Evolutionary conservation across 768 basidiomycete species (phyloP), one percentile per base, ranked within the genome.

Genomic region (Phanerochaete sordida): DNA sequence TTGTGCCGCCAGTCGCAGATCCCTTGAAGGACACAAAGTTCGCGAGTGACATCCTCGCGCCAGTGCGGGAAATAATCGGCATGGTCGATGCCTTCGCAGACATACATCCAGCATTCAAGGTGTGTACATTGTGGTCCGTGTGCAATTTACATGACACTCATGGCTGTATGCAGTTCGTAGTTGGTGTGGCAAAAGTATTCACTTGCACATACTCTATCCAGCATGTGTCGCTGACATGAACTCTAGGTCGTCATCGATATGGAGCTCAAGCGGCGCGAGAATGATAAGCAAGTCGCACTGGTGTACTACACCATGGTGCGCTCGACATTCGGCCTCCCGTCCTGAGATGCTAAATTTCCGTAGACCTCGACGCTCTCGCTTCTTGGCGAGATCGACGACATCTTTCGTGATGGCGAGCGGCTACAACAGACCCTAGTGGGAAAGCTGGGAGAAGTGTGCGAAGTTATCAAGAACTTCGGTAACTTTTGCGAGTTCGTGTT

Each of bases 241-340:
- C 9, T 31, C 6, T 15, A 67, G 66, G 60, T 62, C 13, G 64
- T 69, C 2, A 59, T 69, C 35, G 39, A 66, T 26, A 60, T 66
- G 33, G 66, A 69, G 53, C 55, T 68, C 5, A 59, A 60, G 19
- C 28, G 65, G 39, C 49, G 45, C 3, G 59, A 68, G 30, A 69
- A 69, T 28, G 68, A 69, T 27, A 66, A 68, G 56, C 65, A 68
- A 51, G 64, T 69, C 46, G 68, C 65, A 15, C 57, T 64, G 9
- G 64, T 68, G 1, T 68, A 63, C 47, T 61, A 63, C 53, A 66
- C 66, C 15, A 69, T 69, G 65, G 68, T 67, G 35, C 16, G 57
- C 27, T 3, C 24, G 24, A n/a, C n/a, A n/a, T 28, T 37, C 26
- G 23, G 11, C 26, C 6, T 31, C 19, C 26, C 24, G 9, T 16